These are phyloP conservation scores for Trametes villosa DNA, from an alignment of 768 basidiomycete species.

Conservation along the genomic window DNA sequence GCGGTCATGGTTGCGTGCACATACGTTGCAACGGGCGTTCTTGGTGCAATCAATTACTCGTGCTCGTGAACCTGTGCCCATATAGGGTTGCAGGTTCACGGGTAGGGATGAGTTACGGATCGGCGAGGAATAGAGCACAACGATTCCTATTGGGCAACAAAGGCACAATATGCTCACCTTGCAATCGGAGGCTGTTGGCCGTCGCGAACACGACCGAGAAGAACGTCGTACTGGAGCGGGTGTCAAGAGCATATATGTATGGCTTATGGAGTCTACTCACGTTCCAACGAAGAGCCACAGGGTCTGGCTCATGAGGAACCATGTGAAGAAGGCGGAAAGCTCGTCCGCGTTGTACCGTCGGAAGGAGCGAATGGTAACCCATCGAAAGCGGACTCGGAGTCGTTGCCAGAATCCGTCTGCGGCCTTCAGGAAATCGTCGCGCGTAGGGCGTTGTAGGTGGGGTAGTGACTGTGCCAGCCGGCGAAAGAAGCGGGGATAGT, in stretches of 20 bases:
- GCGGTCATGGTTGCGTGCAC: too few species aligned
- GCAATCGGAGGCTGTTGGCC: conserved; percentile 83
- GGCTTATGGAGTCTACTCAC: conserved; percentile 48
- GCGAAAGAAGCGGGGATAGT: conserved; percentile 82
- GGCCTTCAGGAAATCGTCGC: conserved; percentile 86
- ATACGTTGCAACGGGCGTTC: too few species aligned
- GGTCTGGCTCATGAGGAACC: conserved; percentile 95
- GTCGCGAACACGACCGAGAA: conserved; percentile 92
- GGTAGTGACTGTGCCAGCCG: conserved; percentile 80
- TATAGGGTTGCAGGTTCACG: too few species aligned
- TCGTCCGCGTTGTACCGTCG: conserved; percentile 96
- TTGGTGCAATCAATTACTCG: too few species aligned
- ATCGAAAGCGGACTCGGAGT: conserved; percentile 89
- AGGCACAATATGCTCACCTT: conserved; percentile 55
- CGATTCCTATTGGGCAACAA: too few species aligned
- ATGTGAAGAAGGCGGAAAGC: conserved; percentile 93
- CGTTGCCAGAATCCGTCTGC: conserved; percentile 93
- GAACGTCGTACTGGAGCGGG: conserved; percentile 77
- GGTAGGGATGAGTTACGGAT: too few species aligned
- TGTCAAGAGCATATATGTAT: not conserved
- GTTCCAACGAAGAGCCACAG: conserved; percentile 96
- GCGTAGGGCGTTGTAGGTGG: conserved; percentile 76
- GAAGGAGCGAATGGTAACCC: conserved; percentile 96
- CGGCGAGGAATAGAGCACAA: too few species aligned
- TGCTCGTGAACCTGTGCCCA: too few species aligned